Percentiles rank a stretch among this genome's conserved stretches.
Evolutionary conservation across 2,329 filamentous ascomycete species (phyloP).

Genomic region (Claviceps sp.): DNA sequence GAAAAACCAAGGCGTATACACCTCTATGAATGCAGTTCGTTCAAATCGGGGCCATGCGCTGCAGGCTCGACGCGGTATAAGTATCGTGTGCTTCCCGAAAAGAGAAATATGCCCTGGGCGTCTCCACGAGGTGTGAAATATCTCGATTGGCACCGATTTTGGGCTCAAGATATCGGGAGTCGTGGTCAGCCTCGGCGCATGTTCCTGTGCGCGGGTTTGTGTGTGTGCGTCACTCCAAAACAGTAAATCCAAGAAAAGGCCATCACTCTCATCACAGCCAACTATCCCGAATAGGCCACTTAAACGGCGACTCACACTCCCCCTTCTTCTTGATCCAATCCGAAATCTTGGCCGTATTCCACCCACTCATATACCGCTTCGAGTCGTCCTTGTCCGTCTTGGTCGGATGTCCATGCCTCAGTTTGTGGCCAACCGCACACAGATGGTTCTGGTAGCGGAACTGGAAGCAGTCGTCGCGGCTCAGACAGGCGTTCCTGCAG

Average conservation of each 20-base stretch:
- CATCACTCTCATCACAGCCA: neutral
- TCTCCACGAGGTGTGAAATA: too few relatives aligned
- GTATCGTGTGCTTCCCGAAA: too few relatives aligned
- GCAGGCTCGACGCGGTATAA: too few relatives aligned
- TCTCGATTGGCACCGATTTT: too few relatives aligned
- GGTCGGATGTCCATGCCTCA: conserved; percentile 26
- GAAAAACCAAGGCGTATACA: too few relatives aligned
- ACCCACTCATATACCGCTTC: conserved; percentile 25
- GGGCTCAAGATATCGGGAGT: too few relatives aligned
- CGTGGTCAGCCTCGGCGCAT: too few relatives aligned
- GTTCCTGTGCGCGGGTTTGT: neutral
- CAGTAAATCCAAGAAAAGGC: neutral
- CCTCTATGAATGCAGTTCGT: too few relatives aligned
- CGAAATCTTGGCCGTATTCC: conserved; percentile 27
- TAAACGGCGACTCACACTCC: conserved; percentile 16
- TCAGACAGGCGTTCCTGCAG: conserved; percentile 32
- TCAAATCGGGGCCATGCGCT: too few relatives aligned
- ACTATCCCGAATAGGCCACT: conserved; percentile 1
- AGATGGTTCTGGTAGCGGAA: conserved; percentile 25
- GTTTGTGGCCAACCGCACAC: conserved; percentile 22
- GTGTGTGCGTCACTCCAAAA: neutral
- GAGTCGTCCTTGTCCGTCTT: conserved; percentile 15
- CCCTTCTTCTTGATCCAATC: conserved; percentile 25
- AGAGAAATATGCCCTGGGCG: too few relatives aligned
- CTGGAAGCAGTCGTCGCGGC: conserved; percentile 24